These are phyloP conservation scores for Tilletia caries DNA, from an alignment of 1,284 basidiomycete species.

Conservation along the genomic window DNA sequence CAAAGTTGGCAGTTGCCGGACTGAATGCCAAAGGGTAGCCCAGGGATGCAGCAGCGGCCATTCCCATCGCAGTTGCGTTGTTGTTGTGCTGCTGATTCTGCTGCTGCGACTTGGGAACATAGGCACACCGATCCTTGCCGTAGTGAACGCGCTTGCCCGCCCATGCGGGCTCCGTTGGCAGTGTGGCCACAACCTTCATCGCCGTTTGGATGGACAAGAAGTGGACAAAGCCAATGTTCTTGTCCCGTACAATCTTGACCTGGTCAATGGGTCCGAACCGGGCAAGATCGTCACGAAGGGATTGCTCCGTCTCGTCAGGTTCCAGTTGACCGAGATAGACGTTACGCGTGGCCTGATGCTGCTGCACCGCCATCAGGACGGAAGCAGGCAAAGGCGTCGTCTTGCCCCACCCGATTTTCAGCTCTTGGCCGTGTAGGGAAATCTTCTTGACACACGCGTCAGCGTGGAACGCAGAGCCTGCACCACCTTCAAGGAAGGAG, in stretches of 20 bases:
- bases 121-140: constrained; percentile 52
- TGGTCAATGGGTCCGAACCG: constrained; percentile 52
- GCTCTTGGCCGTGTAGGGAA: constrained; percentile 48
- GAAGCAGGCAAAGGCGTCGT: constrained; percentile 42
- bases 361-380: constrained; percentile 51
- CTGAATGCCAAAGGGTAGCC: constrained; percentile 47
- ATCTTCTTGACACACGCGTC: constrained; percentile 51
- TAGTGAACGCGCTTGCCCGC: constrained; percentile 47
- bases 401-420: constrained; percentile 54
- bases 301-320: constrained; percentile 41
- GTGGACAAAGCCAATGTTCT: constrained; percentile 52
- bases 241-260: constrained; percentile 52
- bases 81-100: constrained; percentile 53
- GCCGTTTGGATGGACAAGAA: constrained; percentile 51
- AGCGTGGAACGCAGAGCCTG: constrained; percentile 51
- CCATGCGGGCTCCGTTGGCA: constrained; percentile 48
- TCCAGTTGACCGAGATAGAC: constrained; percentile 50
- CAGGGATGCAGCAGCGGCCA: constrained; percentile 50
- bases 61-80: constrained; percentile 51
- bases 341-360: constrained; percentile 49
- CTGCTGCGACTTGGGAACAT: constrained; percentile 52
- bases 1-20: constrained; percentile 15
- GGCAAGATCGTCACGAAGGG: constrained; percentile 43
- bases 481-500: constrained; percentile 58
- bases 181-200: constrained; percentile 47